These are phyloP conservation scores for Coemansia sp. DNA, from an alignment of 371 early-diverging fungal genomes.

Conservation along the genomic window DNA sequence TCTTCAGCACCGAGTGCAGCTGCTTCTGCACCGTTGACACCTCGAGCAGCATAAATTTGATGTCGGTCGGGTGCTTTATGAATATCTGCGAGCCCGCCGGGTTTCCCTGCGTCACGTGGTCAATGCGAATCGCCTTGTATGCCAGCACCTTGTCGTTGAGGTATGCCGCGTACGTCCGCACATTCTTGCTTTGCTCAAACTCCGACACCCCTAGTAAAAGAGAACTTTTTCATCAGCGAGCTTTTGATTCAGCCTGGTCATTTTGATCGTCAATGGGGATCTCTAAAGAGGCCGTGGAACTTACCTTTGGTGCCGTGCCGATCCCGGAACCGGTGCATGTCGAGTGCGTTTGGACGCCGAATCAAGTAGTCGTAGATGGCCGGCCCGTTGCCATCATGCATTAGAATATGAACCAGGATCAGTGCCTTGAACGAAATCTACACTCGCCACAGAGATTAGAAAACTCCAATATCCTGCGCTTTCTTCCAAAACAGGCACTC, in stretches of 20 bases:
- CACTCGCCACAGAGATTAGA: slow-evolving; percentile 57
- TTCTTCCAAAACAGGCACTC: too few species aligned
- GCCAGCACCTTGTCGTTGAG: slow-evolving; percentile 76
- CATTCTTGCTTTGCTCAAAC: slow-evolving; percentile 70
- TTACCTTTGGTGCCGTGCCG: slow-evolving; percentile 56
- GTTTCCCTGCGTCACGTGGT: slow-evolving; percentile 64
- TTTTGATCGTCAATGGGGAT: too few species aligned
- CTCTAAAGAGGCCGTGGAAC: too few species aligned
- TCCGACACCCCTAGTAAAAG: slow-evolving; percentile 16
- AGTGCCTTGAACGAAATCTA: slow-evolving; percentile 91
- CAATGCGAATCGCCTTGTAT: slow-evolving; percentile 71
- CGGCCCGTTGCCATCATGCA: slow-evolving; percentile 77
- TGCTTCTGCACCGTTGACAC: slow-evolving; percentile 78
- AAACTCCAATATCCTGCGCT: too few species aligned
- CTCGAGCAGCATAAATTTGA: slow-evolving; percentile 74
- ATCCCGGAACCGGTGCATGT: slow-evolving; percentile 65
- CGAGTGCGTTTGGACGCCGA: slow-evolving; percentile 60
- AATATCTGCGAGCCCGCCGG: slow-evolving; percentile 55
- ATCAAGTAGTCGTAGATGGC: slow-evolving; percentile 69
- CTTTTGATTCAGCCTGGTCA: too few species aligned
- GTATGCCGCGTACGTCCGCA: slow-evolving; percentile 80
- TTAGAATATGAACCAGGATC: slow-evolving; percentile 80
- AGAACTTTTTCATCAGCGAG: too few species aligned
- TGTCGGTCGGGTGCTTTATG: slow-evolving; percentile 58
- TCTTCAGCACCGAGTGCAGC: slow-evolving; percentile 71